Evolutionary conservation across 495 filamentous ascomycete species (phyloP).

Genomic region (Tuber melanosporum): DNA sequence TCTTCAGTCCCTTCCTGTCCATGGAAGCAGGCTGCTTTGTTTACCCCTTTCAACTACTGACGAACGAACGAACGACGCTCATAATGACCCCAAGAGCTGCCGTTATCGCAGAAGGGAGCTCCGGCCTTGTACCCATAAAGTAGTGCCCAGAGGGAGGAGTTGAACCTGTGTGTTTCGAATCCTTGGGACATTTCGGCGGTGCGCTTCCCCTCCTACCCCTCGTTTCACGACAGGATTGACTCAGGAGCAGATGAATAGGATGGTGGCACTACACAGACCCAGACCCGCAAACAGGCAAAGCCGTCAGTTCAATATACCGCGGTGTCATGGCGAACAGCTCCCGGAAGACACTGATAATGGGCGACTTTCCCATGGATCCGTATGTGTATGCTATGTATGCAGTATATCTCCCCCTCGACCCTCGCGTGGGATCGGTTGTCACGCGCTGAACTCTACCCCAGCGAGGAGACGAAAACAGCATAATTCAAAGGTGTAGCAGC

Average conservation of each 20-base stretch:
- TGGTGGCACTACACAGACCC: conserved; percentile 28
- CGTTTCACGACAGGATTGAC: neutral
- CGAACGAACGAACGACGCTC: neutral
- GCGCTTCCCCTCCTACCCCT: conserved; percentile 23
- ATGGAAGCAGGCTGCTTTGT: neutral
- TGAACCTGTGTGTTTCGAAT: conserved; percentile 38
- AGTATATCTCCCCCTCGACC: conserved; percentile 6
- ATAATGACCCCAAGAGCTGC: conserved; percentile 25
- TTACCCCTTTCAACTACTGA: neutral
- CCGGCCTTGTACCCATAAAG: conserved; percentile 40
- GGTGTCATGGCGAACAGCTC: conserved; percentile 39
- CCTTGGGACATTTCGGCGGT: conserved; percentile 40
- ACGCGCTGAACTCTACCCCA: conserved; percentile 10
- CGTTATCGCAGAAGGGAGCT: conserved; percentile 32
- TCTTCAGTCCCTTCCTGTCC: neutral
- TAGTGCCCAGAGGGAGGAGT: conserved; percentile 41
- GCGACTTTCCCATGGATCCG: conserved; percentile 43
- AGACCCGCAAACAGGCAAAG: conserved; percentile 25
- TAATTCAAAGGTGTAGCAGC: conserved; percentile 39
- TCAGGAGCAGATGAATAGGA: neutral
- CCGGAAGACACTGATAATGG: conserved; percentile 40
- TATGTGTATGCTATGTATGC: conserved; percentile 32
- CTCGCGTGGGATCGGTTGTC: neutral
- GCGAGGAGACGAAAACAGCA: conserved; percentile 26
- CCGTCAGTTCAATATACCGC: conserved; percentile 36